phyloP scores from a whole-genome alignment of 108 stramenopile genomes.

The Ochromonas danica region DNA sequence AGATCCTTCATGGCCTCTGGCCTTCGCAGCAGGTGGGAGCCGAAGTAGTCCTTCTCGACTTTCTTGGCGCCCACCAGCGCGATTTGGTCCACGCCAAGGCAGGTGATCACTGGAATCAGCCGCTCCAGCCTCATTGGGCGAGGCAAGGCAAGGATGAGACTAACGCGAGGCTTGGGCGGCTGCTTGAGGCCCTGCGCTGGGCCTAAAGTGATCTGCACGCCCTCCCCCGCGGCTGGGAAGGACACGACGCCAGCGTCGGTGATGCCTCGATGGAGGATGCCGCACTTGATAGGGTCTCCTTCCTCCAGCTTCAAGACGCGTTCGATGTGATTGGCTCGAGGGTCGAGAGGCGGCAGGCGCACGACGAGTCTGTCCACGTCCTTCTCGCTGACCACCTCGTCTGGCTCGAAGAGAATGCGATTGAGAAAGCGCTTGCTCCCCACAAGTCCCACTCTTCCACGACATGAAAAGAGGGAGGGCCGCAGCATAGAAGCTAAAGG shows the following conservation, averaged over 20 bases:
- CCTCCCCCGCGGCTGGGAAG: background rate
- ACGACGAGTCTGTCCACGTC: background rate
- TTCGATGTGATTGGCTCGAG: background rate
- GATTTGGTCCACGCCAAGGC: slow-evolving; percentile 76
- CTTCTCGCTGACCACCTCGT: background rate
- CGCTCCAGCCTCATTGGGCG: slow-evolving; percentile 76
- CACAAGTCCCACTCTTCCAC: no score
- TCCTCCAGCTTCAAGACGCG: background rate
- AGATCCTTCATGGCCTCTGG: slow-evolving; percentile 60
- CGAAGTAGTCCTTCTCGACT: slow-evolving; percentile 88
- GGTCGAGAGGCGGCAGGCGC: background rate
- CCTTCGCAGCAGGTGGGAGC: slow-evolving; percentile 75
- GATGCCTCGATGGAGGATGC: background rate
- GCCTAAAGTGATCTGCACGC: background rate
- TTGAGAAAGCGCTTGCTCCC: slow-evolving; percentile 20
- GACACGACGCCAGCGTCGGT: background rate
- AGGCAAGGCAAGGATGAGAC: slow-evolving; percentile 78
- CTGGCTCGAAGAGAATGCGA: slow-evolving; percentile 1
- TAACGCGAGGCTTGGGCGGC: slow-evolving; percentile 24
- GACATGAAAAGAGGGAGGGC: no score
- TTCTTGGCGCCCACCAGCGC: slow-evolving; percentile 66
- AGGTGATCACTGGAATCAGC: slow-evolving; percentile 79
- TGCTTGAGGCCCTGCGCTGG: background rate
- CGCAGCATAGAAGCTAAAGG: no score
- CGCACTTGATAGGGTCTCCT: background rate